Conservation (phyloP, 129 eudicot species). For the Heracleum sosnowskyi region DNA sequence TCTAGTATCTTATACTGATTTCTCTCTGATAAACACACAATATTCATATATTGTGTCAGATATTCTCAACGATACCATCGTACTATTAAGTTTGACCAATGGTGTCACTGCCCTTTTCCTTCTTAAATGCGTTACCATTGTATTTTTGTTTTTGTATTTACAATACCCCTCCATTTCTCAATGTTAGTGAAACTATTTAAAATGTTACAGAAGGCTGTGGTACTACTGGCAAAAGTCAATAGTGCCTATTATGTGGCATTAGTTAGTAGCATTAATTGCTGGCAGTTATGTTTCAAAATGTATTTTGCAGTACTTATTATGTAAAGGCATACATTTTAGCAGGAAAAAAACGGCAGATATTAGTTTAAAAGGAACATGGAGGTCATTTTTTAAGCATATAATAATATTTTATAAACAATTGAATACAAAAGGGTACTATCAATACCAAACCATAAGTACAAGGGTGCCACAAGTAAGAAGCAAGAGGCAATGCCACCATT, state of each 20-base stretch:
- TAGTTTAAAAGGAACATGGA: not conserved
- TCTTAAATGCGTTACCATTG: not conserved
- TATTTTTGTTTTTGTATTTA: not conserved
- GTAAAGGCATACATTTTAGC: not conserved
- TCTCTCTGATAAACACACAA: no score
- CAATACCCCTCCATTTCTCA: not conserved
- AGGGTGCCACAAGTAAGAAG: not conserved
- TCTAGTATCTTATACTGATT: no score
- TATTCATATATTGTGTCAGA: no score
- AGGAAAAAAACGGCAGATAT: no score
- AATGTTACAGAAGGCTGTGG: not conserved
- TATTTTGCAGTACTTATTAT: not conserved
- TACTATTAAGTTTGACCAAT: not conserved
- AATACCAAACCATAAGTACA: not conserved
- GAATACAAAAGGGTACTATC: not conserved
- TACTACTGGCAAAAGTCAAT: not conserved
- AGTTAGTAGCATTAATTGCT: no score
- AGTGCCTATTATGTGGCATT: no score
- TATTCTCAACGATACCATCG: no score
- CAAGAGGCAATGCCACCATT: not conserved
- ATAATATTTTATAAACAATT: no score
- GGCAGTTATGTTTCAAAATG: no score
- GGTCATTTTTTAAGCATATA: not conserved
- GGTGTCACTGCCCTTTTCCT: not conserved
- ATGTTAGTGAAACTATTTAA: not conserved